A percentile compares a stretch with the other conserved stretches of the same genome.
Evolutionary conservation across 345 rosid genomes (phyloP).

Genomic region (Arabidopsis thaliana): TAIR10.1 NC_003070.9:28974001-28974500

Average conservation of each 20-base stretch:
- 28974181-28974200: conserved; percentile 75
- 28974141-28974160: conserved; percentile 92
- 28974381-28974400: conserved; percentile 69
- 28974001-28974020: not conserved
- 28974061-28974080: too few relatives aligned
- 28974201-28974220: conserved; percentile 76
- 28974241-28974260: not conserved
- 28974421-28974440: not conserved
- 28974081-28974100: not conserved
- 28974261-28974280: not conserved
- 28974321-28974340: conserved; percentile 47
- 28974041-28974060: not conserved
- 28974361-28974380: conserved; percentile 78
- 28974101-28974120: not conserved
- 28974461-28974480: conserved; percentile 24
- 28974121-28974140: not conserved
- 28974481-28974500: conserved; percentile 27
- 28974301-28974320: conserved; percentile 13
- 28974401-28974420: conserved; percentile 45
- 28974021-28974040: not conserved
- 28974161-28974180: conserved; percentile 80
- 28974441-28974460: not conserved
- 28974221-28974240: conserved; percentile 44
- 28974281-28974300: not conserved
- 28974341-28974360: conserved; percentile 90